Percentiles rank a stretch among this genome's conserved stretches.
Evolutionary conservation across 345 rosid genomes (phyloP).

Genomic region (Populus euphratica): DNA sequence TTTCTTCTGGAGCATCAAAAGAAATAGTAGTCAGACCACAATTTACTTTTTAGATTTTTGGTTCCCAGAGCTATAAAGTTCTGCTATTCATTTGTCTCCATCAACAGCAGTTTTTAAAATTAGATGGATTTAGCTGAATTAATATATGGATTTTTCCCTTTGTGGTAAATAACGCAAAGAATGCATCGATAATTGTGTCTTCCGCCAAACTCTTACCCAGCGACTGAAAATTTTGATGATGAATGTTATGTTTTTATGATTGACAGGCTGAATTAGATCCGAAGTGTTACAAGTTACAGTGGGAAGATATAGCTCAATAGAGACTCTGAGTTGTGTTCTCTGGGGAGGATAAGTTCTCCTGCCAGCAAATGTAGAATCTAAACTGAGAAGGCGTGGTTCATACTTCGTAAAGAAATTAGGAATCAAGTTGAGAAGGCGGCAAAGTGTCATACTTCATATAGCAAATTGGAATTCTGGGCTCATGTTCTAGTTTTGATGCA

Average conservation of each 20-base stretch:
- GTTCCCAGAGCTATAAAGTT: neutral
- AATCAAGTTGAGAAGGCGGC: no score
- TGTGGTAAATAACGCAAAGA: neutral
- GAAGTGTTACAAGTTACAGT: slow-evolving; percentile 52
- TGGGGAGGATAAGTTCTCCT: neutral
- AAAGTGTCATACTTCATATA: no score
- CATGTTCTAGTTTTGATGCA: neutral
- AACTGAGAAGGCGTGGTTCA: neutral
- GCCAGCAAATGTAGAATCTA: neutral
- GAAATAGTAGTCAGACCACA: neutral
- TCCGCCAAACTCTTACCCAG: no score
- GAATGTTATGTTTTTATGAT: neutral
- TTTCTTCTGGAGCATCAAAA: neutral
- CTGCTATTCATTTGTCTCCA: neutral
- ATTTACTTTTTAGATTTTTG: neutral
- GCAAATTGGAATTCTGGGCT: neutral
- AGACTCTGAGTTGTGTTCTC: neutral
- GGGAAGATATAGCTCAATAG: slow-evolving; percentile 35
- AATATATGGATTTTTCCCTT: neutral
- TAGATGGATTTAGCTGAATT: neutral
- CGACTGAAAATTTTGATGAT: no score
- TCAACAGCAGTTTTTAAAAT: neutral
- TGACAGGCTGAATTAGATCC: slow-evolving; percentile 63
- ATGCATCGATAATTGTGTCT: neutral
- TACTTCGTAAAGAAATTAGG: no score